A percentile compares a stretch with the other conserved stretches of the same genome.
These are phyloP conservation scores for Aethionema arabicum DNA, from an alignment of 345 rosid genomes.

Conservation along the genomic window DNA sequence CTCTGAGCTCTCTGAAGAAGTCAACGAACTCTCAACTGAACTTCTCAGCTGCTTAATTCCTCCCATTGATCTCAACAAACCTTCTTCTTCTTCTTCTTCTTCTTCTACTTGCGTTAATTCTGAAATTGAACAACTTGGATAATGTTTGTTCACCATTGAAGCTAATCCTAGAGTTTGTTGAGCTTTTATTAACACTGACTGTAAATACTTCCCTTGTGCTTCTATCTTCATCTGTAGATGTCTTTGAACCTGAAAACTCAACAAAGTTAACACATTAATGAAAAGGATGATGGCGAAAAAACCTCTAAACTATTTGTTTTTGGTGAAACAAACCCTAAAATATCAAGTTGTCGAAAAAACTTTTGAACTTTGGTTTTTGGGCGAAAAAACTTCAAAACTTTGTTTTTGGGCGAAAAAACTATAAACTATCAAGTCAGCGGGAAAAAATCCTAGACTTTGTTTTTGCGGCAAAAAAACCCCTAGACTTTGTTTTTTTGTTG, in stretches of 20 bases:
- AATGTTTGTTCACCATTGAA: conserved; percentile 60
- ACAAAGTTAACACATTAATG: too few relatives aligned
- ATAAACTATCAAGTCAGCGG: too few relatives aligned
- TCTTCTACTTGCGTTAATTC: conserved; percentile 37
- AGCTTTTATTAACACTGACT: conserved; percentile 79
- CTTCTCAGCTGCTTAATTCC: conserved; percentile 40
- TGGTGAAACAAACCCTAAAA: too few relatives aligned
- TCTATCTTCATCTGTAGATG: conserved; percentile 93
- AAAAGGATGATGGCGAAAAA: too few relatives aligned
- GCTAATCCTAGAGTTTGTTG: conserved; percentile 77
- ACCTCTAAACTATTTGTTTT: too few relatives aligned
- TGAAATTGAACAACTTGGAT: conserved; percentile 59
- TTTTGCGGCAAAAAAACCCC: too few relatives aligned
- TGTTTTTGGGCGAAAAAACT: too few relatives aligned
- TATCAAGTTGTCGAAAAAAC: too few relatives aligned
- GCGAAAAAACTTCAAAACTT: too few relatives aligned
- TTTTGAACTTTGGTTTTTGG: too few relatives aligned
- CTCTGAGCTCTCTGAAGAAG: conserved; percentile 80
- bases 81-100: conserved; percentile 24
- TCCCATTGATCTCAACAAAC: conserved; percentile 31
- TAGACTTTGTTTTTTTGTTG: too few relatives aligned
- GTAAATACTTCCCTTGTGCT: conserved; percentile 94
- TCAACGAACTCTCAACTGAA: conserved; percentile 84
- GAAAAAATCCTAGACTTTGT: too few relatives aligned
- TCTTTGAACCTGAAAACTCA: conserved; percentile 72